Base-by-base conservation (phyloP, 2,329 filamentous ascomycete genomes). In the Sporothrix schenckii region DNA sequence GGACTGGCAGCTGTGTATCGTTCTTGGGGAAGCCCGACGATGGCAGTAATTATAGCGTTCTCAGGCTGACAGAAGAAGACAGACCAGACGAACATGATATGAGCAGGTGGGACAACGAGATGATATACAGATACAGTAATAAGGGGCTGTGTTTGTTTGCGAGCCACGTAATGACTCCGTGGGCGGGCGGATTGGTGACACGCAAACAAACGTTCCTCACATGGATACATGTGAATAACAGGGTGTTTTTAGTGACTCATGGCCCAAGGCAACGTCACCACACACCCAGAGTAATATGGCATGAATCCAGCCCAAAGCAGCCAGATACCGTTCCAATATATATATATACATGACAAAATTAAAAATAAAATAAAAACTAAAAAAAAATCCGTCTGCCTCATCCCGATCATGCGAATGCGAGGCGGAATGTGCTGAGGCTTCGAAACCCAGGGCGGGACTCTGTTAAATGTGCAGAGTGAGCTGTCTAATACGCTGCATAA, bases 251-350 rank as follows among this genome's bases (percentile, higher is more conserved):
- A 44, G 56, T 41, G 56, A 60, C 30, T 60, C 56, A 41, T 34
- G 27, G 30, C 39, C 58, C 60, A 21, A 66, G 16, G 63, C 63
- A 66, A 41, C 63, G 63, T 66, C 63, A 66, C 63, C 47, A 49
- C 47, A 66, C 63, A 21, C 47, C 14, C 60, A 19, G 34, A 1
- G 34, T 9, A 34, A 34, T 34, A 34, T 34, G 34, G 34, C 34
- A 34, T 34, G 34, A 34, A 34, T 34, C 34, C 34, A 34, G 34
- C 34, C 24, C 24, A 24, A 24, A 24, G 24, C 24, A 24, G 24
- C 24, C 24, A 24, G 24, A 24, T 24, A 24, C 24, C 24, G 24
- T 24, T n/a, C n/a, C n/a, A n/a, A n/a, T n/a, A n/a, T n/a, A n/a
- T n/a, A n/a, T n/a, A 2, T 24, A 24, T 24, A 24, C 24, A 24